These are phyloP conservation scores for Trametes villosa DNA, from an alignment of 768 basidiomycete genomes.

Conservation along the genomic window DNA sequence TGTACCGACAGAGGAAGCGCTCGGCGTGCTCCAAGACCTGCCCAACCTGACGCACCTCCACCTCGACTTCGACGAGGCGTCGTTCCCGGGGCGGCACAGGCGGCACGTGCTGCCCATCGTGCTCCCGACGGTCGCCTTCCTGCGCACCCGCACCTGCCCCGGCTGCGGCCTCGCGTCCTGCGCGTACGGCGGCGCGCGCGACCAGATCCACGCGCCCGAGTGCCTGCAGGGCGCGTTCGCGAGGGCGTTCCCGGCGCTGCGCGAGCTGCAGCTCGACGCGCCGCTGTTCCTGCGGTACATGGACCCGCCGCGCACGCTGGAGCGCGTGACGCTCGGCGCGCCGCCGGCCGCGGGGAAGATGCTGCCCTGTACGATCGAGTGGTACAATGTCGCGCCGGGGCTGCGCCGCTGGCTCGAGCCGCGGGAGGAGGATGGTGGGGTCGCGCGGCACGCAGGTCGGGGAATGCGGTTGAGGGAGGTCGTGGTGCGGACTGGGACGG, in stretches of 20 bases:
- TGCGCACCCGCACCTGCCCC: neutral
- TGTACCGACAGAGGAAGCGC: no score
- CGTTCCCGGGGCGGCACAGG: neutral
- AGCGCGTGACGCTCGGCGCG: neutral
- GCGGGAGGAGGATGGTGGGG: neutral
- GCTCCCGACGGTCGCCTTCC: neutral
- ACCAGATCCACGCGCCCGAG: neutral
- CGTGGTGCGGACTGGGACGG: neutral
- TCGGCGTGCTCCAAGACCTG: neutral
- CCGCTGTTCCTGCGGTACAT: neutral
- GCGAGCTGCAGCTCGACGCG: neutral
- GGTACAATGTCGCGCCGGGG: neutral
- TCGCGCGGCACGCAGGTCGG: neutral
- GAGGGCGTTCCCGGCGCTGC: neutral
- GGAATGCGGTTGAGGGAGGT: neutral
- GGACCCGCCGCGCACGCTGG: neutral
- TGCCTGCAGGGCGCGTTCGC: neutral
- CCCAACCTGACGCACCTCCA: constrained; percentile 3
- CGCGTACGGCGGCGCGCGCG: neutral
- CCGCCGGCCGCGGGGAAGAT: neutral
- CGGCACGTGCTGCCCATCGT: no score
- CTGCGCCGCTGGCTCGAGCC: neutral
- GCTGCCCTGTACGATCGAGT: neutral
- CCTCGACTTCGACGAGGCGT: neutral
- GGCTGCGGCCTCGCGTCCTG: neutral